Conservation (phyloP, 371 early-diverging fungal species). For the Mucor sp. region DNA sequence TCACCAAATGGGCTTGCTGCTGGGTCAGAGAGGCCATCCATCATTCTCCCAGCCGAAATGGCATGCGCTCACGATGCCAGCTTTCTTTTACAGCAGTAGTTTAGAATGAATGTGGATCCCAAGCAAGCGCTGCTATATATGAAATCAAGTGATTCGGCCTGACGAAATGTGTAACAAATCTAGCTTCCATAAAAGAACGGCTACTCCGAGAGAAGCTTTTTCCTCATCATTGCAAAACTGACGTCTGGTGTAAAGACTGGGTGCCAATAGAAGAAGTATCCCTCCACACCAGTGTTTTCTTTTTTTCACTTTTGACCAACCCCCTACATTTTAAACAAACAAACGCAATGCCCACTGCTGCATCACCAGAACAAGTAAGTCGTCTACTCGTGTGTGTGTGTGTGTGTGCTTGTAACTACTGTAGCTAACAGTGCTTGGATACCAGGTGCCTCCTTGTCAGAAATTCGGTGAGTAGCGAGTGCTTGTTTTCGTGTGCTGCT, state of each 20-base stretch:
- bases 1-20: background rate
- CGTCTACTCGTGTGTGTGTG: too few species aligned
- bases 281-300: background rate
- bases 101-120: too few species aligned
- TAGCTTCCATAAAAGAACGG: background rate
- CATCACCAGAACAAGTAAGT: background rate
- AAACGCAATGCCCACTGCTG: background rate
- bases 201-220: background rate
- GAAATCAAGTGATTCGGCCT: background rate
- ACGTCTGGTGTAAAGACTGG: background rate
- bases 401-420: too few species aligned
- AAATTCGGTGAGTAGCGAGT: slow-evolving; percentile 31
- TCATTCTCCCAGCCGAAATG: too few species aligned
- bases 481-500: background rate
- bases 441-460: slow-evolving; percentile 29
- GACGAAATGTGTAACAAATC: background rate
- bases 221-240: background rate
- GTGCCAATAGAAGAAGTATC: too few species aligned
- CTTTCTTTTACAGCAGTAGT: too few species aligned
- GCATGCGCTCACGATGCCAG: background rate
- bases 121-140: too few species aligned
- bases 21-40: too few species aligned
- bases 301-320: slow-evolving; percentile 2
- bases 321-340: background rate
- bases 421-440: background rate